Evolutionary conservation across 108 stramenopile genomes (phyloP), one percentile per base, ranked within the genome.

Genomic region (Skeletonema menzelii): DNA sequence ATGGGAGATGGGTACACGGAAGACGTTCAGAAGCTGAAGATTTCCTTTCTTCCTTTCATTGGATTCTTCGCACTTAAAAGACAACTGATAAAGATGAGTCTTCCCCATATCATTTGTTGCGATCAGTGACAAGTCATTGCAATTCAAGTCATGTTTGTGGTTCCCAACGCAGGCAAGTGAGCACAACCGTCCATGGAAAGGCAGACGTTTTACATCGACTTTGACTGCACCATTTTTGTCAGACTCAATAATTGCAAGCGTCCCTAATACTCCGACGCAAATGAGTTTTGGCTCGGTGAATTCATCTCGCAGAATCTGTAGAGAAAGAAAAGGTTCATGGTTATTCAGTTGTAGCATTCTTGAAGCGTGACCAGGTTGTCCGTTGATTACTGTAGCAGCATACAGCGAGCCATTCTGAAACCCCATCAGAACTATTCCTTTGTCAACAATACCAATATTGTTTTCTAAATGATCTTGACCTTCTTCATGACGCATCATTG

Each of bases 361-460:
- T 15, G 59, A 22, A 27, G 34, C 37, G 2, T 38, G 6, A 40
- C 31, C 26, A 32, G 71, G 37, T 35, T 15, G 17, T 61, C 26
- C 24, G 37, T 56, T 46, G 15, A 37, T 65, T 40, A 79, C 77
- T 24, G 71, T 31, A 4, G 71, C 67, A 22, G 59, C 65, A 13
- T 13, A 49, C 19, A 79, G 61, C 8, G 77, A 67, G 28, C 77
- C 77, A 57, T 79, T 70, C 67, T 79, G 65, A 56, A 72, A 79
- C 12, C 77, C 77, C 70, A 79, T 79, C 1, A 79, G 49, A 10
- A 79, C 65, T 0, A 79, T 65, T 49, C 77, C 77, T 68, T 65
- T 65, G 22, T 79, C 70, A 26, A 32, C 37, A 24, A 53, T 40
- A 13, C 72, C 70, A 26, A 32, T 56, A 24, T 60, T 55, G 6